These are phyloP conservation scores for Penicillium sp. DNA, from an alignment of 2,329 filamentous ascomycete species.

Conservation along the genomic window DNA sequence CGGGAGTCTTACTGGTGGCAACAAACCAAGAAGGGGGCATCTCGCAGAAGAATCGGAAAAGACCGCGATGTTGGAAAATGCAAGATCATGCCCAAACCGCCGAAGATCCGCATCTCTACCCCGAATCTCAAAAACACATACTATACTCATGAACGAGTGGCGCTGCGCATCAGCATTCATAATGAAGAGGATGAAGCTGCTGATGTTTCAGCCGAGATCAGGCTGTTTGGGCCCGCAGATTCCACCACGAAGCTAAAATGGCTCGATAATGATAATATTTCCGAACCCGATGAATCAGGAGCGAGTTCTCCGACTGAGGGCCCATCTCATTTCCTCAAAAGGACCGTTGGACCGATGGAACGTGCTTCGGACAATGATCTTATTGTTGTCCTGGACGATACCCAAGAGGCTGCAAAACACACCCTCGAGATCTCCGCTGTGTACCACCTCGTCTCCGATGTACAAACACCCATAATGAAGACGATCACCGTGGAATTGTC, in stretches of 20 bases:
- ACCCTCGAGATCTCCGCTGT: slow-evolving; percentile 71
- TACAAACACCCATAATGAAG: slow-evolving; percentile 78
- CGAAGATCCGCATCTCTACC: slow-evolving; percentile 79
- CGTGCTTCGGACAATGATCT: slow-evolving; percentile 33
- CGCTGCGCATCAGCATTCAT: slow-evolving; percentile 66
- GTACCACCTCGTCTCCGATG: slow-evolving; percentile 78
- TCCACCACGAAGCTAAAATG: slow-evolving; percentile 49
- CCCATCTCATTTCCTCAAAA: slow-evolving; percentile 33
- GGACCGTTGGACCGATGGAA: slow-evolving; percentile 36
- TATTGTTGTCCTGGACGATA: slow-evolving; percentile 53
- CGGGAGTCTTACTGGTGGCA: slow-evolving; percentile 46
- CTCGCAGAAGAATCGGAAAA: slow-evolving; percentile 44
- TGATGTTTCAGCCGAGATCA: slow-evolving; percentile 68
- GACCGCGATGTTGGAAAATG: slow-evolving; percentile 57
- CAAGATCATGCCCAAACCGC: slow-evolving; percentile 81
- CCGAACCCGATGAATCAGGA: slow-evolving; percentile 19
- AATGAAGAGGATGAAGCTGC: slow-evolving; percentile 85
- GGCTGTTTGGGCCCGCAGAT: slow-evolving; percentile 61
- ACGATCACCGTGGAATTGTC: slow-evolving; percentile 67
- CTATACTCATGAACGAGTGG: slow-evolving; percentile 79
- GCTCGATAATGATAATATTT: slow-evolving; percentile 39
- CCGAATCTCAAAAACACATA: slow-evolving; percentile 67
- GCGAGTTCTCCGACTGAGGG: slow-evolving; percentile 30
- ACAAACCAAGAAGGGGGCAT: slow-evolving; percentile 34
- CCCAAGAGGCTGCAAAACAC: slow-evolving; percentile 57